These are phyloP conservation scores for Rachicladosporium sp. DNA, from an alignment of 2,329 filamentous ascomycete species.

Conservation along the genomic window DNA sequence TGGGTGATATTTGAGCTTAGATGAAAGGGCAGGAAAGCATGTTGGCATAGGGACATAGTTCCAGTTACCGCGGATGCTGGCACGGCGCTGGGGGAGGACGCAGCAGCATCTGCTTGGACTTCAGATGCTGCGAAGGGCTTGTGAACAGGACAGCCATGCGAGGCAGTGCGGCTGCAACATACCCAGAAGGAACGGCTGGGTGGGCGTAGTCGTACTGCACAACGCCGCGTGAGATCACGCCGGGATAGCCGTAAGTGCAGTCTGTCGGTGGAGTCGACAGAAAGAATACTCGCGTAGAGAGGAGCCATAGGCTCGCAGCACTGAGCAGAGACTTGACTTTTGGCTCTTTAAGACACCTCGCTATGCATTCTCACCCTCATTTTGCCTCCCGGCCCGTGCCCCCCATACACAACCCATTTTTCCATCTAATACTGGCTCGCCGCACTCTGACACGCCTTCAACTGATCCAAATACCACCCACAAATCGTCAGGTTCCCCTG, in stretches of 20 bases:
- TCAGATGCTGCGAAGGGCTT: not conserved
- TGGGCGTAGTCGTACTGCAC: constrained; percentile 1
- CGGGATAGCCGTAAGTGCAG: too few relatives aligned
- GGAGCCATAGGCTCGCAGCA: too few relatives aligned
- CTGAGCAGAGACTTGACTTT: too few relatives aligned
- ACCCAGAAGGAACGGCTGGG: not conserved
- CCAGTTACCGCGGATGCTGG: not conserved
- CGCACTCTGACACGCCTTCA: constrained; percentile 45
- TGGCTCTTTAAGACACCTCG: not conserved
- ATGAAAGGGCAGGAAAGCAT: constrained; percentile 27
- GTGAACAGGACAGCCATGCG: too few relatives aligned
- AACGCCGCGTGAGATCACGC: not conserved
- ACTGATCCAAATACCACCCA: constrained; percentile 48
- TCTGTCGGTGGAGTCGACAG: too few relatives aligned
- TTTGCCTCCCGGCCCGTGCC: not conserved
- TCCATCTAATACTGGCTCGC: constrained; percentile 34
- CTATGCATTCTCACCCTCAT: not conserved
- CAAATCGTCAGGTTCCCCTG: constrained; percentile 89
- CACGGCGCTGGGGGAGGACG: not conserved
- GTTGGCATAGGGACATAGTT: not conserved
- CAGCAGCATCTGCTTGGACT: not conserved
- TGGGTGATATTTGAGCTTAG: constrained; percentile 35
- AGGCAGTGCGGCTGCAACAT: constrained; percentile 25
- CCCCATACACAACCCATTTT: not conserved
- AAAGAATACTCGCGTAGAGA: too few relatives aligned